phyloP scores from a whole-genome alignment of 2,329 filamentous ascomycete genomes.

The Alternaria postmessia region DNA sequence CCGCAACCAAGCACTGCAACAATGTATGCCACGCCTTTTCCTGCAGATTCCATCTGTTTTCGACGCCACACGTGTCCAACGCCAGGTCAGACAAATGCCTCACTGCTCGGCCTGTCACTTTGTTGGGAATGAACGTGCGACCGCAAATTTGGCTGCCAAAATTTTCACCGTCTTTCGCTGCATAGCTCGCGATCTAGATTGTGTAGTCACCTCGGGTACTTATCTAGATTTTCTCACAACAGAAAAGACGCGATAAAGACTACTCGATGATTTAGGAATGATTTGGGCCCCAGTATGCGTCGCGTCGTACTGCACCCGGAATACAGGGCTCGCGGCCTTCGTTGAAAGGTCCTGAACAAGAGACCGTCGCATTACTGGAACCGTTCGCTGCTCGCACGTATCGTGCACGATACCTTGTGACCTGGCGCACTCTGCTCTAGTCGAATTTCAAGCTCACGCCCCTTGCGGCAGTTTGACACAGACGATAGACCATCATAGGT shows the following conservation, averaged over 20 bases:
- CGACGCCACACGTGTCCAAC: background rate
- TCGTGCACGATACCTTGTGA: background rate
- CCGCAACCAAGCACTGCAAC: conserved; percentile 20
- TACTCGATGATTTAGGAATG: background rate
- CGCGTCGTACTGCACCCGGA: background rate
- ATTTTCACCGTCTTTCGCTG: conserved; percentile 2
- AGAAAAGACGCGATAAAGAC: background rate
- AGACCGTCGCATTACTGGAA: background rate
- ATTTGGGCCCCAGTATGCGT: background rate
- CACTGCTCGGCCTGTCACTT: background rate
- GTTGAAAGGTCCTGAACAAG: background rate
- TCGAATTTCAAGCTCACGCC: background rate
- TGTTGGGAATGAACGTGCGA: conserved; percentile 1
- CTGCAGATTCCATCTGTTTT: conserved; percentile 2
- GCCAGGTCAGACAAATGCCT: conserved; percentile 3
- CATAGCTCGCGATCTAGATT: background rate
- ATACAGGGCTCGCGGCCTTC: background rate
- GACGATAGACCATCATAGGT: background rate
- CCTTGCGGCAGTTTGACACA: background rate
- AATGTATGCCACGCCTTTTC: conserved; percentile 14
- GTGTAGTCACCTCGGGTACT: background rate
- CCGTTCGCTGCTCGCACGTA: background rate
- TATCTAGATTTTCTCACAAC: background rate
- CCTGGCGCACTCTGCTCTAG: background rate
- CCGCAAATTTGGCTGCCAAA: conserved; percentile 1